phyloP scores from a whole-genome alignment of 176 grass and related monocot genomes.

The Cenchrus fungigraminus region DNA sequence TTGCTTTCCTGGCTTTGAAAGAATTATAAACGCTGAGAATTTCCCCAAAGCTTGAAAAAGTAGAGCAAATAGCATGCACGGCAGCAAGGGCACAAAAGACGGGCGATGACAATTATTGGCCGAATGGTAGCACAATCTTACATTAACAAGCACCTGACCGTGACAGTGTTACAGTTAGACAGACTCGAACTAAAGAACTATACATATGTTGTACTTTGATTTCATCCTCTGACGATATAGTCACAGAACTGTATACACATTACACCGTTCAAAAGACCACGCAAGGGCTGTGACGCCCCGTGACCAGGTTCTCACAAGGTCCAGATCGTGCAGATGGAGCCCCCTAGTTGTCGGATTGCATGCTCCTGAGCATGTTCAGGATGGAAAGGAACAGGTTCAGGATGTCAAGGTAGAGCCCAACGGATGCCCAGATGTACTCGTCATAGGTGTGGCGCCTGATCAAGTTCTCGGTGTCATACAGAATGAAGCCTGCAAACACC shows the following conservation, averaged over 20 bases:
- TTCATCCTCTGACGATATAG: not conserved
- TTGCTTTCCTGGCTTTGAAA: not conserved
- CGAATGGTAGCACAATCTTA: not conserved
- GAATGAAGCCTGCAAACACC: conserved; percentile 87
- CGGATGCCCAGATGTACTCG: conserved; percentile 97
- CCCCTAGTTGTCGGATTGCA: conserved; percentile 74
- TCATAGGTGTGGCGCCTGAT: conserved; percentile 95
- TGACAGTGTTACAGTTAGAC: not conserved
- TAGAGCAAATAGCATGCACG: not conserved
- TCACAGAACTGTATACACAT: not conserved
- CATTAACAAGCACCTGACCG: not conserved
- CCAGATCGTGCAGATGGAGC: not conserved
- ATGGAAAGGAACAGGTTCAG: conserved; percentile 92
- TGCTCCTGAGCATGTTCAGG: conserved; percentile 82
- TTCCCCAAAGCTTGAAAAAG: not conserved
- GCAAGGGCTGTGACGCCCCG: conserved; percentile 3
- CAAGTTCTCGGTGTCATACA: conserved; percentile 93
- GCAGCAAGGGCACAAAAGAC: too few relatives aligned
- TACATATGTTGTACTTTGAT: conserved; percentile 29
- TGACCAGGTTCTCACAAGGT: conserved; percentile 1
- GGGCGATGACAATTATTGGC: conserved; percentile 18
- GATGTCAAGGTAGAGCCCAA: conserved; percentile 97
- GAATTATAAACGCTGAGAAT: not conserved
- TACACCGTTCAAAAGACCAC: conserved; percentile 20
- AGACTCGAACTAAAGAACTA: conserved; percentile 3